These are phyloP conservation scores for Ascobolus immersus DNA, from an alignment of 495 filamentous ascomycete genomes.

Conservation along the genomic window DNA sequence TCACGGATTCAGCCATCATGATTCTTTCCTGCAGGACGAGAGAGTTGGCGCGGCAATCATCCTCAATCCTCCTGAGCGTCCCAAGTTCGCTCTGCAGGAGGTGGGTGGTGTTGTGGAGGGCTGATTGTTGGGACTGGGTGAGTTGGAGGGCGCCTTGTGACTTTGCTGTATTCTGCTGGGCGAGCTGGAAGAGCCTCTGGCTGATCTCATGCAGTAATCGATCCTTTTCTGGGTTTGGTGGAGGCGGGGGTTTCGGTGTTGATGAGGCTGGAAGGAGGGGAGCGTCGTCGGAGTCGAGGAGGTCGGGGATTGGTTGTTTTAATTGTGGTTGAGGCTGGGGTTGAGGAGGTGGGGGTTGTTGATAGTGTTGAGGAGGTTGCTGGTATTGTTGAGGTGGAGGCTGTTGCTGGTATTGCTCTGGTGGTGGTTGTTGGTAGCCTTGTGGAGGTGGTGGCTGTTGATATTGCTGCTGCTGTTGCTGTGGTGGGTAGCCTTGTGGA, in stretches of 20 bases:
- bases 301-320: constrained; percentile 12
- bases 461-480: constrained; percentile 15
- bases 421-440: constrained; percentile 9
- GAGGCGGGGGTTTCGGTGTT: constrained; percentile 45
- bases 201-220: constrained; percentile 57
- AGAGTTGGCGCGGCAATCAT: constrained; percentile 50
- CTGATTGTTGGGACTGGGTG: constrained; percentile 42
- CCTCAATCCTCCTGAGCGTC: constrained; percentile 39
- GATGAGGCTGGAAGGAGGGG: constrained; percentile 8
- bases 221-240: constrained; percentile 92
- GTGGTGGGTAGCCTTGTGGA: constrained; percentile 8
- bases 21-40: constrained; percentile 49
- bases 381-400: constrained; percentile 13
- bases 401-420: constrained; percentile 9
- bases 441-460: constrained; percentile 8
- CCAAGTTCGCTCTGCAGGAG: constrained; percentile 45
- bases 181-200: constrained; percentile 35
- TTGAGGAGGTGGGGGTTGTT: constrained; percentile 10
- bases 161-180: constrained; percentile 37
- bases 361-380: constrained; percentile 9
- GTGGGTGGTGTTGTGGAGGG: constrained; percentile 40
- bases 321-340: constrained; percentile 7
- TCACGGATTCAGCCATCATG: constrained; percentile 51
- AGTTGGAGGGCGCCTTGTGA: constrained; percentile 38
- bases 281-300: constrained; percentile 3